Conservation (phyloP, 139 green algal genomes). For the Chlorella vulgaris region DNA sequence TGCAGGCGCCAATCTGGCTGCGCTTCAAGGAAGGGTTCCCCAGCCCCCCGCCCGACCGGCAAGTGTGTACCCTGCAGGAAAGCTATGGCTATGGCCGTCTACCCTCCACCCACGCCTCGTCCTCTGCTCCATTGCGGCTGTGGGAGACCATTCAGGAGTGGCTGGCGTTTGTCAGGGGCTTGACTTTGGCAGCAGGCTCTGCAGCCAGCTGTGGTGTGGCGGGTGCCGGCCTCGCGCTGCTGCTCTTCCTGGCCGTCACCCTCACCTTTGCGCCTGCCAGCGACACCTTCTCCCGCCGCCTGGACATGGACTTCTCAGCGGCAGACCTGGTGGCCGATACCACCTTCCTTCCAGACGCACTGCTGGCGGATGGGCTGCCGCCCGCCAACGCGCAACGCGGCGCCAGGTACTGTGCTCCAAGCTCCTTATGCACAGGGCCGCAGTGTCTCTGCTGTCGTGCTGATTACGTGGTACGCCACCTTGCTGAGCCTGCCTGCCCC, state of each 20-base stretch:
- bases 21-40: not conserved
- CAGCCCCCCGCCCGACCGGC: not conserved
- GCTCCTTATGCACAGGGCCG: no score
- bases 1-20: no score
- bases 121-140: not conserved
- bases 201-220: slow-evolving; percentile 4
- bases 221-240: slow-evolving; percentile 9
- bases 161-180: not conserved
- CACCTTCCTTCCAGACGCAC: slow-evolving; percentile 14
- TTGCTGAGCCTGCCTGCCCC: not conserved
- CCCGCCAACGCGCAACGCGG: not conserved
- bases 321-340: slow-evolving; percentile 17
- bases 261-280: slow-evolving; percentile 16
- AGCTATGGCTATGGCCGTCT: not conserved
- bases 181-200: slow-evolving; percentile 12
- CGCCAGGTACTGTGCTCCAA: not conserved
- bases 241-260: slow-evolving; percentile 34
- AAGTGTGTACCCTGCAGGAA: no score
- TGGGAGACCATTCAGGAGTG: not conserved
- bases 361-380: slow-evolving; percentile 6
- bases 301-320: slow-evolving; percentile 33
- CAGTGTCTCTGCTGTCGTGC: no score
- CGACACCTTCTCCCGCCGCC: slow-evolving; percentile 21
- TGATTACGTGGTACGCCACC: no score
- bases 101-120: not conserved